These are phyloP conservation scores for Russula abietina DNA, from an alignment of 768 basidiomycete species.

Conservation along the genomic window DNA sequence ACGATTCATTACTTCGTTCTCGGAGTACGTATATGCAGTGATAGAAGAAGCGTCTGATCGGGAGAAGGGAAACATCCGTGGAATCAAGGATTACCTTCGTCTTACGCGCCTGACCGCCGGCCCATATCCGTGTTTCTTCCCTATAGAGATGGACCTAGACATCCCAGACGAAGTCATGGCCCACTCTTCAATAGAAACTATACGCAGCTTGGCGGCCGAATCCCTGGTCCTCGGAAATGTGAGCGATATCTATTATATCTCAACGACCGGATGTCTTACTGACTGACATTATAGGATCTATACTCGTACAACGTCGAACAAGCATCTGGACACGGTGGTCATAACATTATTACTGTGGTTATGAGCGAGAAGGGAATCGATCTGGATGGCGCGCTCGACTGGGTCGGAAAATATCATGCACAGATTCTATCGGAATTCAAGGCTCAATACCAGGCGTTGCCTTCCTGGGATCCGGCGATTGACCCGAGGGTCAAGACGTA, in stretches of 20 bases:
- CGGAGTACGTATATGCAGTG: constrained; percentile 35
- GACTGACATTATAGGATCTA: constrained; percentile 32
- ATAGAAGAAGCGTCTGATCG: constrained; percentile 42
- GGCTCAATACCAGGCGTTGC: constrained; percentile 28
- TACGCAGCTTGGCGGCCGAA: constrained; percentile 32
- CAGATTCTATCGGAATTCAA: constrained; percentile 33
- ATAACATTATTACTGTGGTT: constrained; percentile 40
- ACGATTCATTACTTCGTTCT: constrained; percentile 37
- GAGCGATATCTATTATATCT: constrained; percentile 5
- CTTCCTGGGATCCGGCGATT: constrained; percentile 30
- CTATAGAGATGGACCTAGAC: constrained; percentile 35
- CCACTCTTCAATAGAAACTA: constrained; percentile 34
- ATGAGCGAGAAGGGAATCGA: constrained; percentile 35
- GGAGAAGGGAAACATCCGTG: constrained; percentile 30
- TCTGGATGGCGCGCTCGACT: constrained; percentile 36
- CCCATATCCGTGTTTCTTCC: constrained; percentile 37
- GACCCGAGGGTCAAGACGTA: constrained; percentile 34
- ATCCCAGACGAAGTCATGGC: constrained; percentile 39
- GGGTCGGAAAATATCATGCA: constrained; percentile 35
- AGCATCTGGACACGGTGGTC: constrained; percentile 35
- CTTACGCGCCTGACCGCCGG: constrained; percentile 40
- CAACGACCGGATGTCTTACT: neutral
- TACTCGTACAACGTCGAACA: constrained; percentile 39
- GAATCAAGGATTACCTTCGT: constrained; percentile 38
- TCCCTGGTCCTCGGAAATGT: constrained; percentile 40